Conservation (phyloP, 2,329 filamentous ascomycete species). For the Kalaharituber pfeilii region DNA sequence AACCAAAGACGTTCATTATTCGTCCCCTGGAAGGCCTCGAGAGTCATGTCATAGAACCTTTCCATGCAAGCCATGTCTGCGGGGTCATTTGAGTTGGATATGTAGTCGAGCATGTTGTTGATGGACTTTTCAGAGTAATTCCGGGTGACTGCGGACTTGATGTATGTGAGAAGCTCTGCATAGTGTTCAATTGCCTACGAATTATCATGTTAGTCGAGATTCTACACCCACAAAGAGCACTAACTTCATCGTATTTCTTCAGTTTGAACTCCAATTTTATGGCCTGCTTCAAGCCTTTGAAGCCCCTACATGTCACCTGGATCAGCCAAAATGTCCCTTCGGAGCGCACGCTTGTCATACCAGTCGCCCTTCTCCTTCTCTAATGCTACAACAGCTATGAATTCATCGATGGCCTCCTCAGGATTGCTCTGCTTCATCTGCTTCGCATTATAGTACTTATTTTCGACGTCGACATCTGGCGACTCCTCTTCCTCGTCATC, state of each 20-base stretch:
- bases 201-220: conserved; percentile 10
- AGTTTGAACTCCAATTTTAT: conserved; percentile 94
- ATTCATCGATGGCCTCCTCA: conserved; percentile 77
- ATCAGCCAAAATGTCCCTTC: background rate
- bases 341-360: conserved; percentile 30
- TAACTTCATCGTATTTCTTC: conserved; percentile 67
- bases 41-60: conserved; percentile 81
- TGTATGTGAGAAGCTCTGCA: conserved; percentile 85
- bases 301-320: conserved; percentile 41
- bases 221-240: background rate
- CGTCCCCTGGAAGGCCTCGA: conserved; percentile 87
- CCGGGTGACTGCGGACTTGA: conserved; percentile 87
- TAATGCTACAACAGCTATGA: conserved; percentile 66
- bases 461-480: conserved; percentile 88
- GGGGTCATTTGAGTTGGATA: conserved; percentile 55
- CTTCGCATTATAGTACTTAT: conserved; percentile 99
- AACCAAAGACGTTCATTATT: conserved; percentile 96
- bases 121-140: conserved; percentile 99
- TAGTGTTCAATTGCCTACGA: conserved; percentile 75
- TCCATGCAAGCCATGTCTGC: conserved; percentile 69
- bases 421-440: conserved; percentile 80
- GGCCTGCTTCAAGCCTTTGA: conserved; percentile 93
- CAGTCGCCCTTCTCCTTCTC: conserved; percentile 91
- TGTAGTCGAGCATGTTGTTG: conserved; percentile 97
- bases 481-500: conserved; percentile 78